Evolutionary conservation across 129 eudicot species (phyloP), one percentile per base, ranked within the genome.

Genomic region (Mikania micrantha): DNA sequence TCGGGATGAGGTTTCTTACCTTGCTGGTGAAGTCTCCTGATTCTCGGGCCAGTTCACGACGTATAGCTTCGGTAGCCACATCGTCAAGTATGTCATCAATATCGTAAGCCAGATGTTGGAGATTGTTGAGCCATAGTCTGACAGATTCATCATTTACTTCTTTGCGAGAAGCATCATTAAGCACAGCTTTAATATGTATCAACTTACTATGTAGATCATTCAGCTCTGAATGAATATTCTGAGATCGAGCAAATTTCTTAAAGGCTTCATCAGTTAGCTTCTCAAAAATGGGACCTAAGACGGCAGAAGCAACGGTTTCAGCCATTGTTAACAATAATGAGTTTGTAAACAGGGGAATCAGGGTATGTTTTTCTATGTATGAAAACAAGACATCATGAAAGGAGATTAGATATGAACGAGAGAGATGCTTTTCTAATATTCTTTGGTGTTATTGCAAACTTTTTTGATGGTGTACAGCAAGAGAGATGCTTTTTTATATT

Each of bases 211-310:
- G 19, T 10, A 56, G 19, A 1, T 27, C 11, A 4, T 56, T 13
- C 0, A 56, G 61, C 38, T 56, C 36, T 0, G 20, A 25, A 3
- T 27, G 61, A 56, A 56, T 13, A 0, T 2, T 2, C 9, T 56
- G 36, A 13, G 38, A 12, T 0, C 61, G 36, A 56, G 9, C 62
- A 13, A 4, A 12, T 15, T 0, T 27, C 20, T 12, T 56, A 4
- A 56, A 27, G 62, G 36, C 62, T 25, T 56, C 62, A 56, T 56
- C 19, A 31, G 62, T 6, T 4, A 56, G 62, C 62, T 56, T 56
- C 36, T 56, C 10, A 12, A 27, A 56, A 56, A 56, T 1, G 36
- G 27, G 19, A 4, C n/a, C n/a, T 1, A 54, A 7, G 36, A 54
- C 8, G 34, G 9, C 36, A 12, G 36, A 35, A 10, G 9, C 5